These are phyloP conservation scores for Talaromyces sp. DNA, from an alignment of 2,329 filamentous ascomycete species.

Conservation along the genomic window DNA sequence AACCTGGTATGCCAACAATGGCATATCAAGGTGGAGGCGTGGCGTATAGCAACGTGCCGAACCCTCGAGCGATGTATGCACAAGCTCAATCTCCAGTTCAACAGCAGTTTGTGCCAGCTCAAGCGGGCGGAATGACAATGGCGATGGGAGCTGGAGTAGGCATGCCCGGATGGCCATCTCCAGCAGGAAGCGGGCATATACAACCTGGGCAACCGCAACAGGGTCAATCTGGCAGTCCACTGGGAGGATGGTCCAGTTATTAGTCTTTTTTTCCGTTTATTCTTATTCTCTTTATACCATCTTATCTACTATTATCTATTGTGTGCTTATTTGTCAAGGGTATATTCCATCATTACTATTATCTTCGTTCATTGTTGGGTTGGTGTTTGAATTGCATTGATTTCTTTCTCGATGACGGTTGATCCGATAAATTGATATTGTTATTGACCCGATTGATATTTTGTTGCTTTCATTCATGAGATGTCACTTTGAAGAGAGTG, in stretches of 20 bases:
- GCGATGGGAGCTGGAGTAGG: constrained; percentile 33
- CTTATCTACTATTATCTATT: constrained; percentile 3
- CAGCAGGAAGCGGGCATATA: constrained; percentile 32
- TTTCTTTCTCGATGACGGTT: not conserved
- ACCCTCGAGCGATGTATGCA: constrained; percentile 37
- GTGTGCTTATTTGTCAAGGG: constrained; percentile 10
- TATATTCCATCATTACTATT: constrained; percentile 8
- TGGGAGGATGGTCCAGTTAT: constrained; percentile 40
- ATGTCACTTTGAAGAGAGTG: not conserved
- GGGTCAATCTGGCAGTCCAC: constrained; percentile 36
- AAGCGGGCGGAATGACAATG: constrained; percentile 36
- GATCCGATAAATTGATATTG: not conserved
- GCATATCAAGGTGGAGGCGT: constrained; percentile 31
- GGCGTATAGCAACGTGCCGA: constrained; percentile 33
- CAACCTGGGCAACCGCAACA: constrained; percentile 38
- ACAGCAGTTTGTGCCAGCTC: constrained; percentile 34
- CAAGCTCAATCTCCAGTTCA: constrained; percentile 35
- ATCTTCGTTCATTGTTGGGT: not conserved
- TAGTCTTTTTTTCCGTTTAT: constrained; percentile 19
- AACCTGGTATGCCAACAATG: constrained; percentile 37
- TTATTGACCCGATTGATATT: not conserved
- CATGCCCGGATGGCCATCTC: constrained; percentile 37
- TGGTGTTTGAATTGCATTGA: constrained; percentile 8
- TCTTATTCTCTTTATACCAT: not conserved
- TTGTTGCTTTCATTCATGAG: not conserved